A percentile compares a stretch with the other conserved stretches of the same genome.
Evolutionary conservation across 352 stramenopile species (phyloP).

Genomic region (Pythium myriotylum): DNA sequence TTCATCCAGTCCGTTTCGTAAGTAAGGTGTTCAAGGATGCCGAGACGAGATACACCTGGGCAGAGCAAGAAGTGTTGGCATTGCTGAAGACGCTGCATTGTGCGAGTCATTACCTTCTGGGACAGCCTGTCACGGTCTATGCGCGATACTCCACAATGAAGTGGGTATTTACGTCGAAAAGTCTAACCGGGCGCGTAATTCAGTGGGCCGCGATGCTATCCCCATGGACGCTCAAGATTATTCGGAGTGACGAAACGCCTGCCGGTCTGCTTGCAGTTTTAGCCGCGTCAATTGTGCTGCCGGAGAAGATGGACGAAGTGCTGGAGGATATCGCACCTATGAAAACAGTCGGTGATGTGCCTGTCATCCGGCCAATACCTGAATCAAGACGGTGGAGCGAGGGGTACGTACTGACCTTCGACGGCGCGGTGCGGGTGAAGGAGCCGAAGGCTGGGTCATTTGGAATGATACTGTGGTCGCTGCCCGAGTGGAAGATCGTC

Average conservation of each 20-base stretch:
- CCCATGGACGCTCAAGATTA: slow-evolving; percentile 18
- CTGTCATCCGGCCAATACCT: slow-evolving; percentile 12
- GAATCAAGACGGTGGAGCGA: slow-evolving; percentile 7
- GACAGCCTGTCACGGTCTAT: slow-evolving; percentile 17
- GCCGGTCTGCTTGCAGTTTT: slow-evolving; percentile 5
- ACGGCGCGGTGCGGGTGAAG: too few relatives aligned
- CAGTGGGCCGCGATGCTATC: too few relatives aligned
- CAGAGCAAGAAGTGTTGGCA: too few relatives aligned
- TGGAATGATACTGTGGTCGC: too few relatives aligned
- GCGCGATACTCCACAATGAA: slow-evolving; percentile 22
- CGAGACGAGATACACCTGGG: slow-evolving; percentile 5
- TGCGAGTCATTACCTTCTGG: slow-evolving; percentile 5
- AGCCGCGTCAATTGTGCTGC: slow-evolving; percentile 6
- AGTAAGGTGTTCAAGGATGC: slow-evolving; percentile 27
- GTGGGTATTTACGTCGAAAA: slow-evolving; percentile 23
- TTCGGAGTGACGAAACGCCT: slow-evolving; percentile 5
- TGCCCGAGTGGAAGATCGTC: too few relatives aligned
- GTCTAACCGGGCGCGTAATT: slow-evolving; percentile 4
- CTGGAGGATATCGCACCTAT: slow-evolving; percentile 14
- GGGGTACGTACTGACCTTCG: too few relatives aligned
- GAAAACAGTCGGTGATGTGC: slow-evolving; percentile 7
- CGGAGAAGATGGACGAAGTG: slow-evolving; percentile 2
- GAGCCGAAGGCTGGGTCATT: too few relatives aligned
- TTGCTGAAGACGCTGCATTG: slow-evolving; percentile 13
- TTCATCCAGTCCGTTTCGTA: slow-evolving; percentile 19